phyloP scores from a whole-genome alignment of 1,284 basidiomycete species.

The Ceratorhiza oryzae-sativae region DNA sequence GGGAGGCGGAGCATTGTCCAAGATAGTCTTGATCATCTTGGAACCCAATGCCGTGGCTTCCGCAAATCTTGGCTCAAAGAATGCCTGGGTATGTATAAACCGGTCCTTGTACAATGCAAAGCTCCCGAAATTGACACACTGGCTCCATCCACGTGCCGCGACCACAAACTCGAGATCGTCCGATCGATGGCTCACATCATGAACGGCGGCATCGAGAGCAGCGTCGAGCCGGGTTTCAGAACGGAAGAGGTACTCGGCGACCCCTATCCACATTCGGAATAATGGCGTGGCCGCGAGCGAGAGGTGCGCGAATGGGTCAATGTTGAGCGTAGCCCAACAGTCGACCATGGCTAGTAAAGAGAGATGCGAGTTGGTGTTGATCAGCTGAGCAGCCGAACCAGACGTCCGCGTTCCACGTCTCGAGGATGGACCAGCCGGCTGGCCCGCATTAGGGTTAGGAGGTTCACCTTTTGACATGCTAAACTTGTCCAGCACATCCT shows the following conservation, averaged over 20 bases:
- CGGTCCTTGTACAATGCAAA: conserved; percentile 87
- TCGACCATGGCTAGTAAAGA: conserved; percentile 98
- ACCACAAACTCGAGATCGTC: conserved; percentile 95
- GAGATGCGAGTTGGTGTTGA: conserved; percentile 85
- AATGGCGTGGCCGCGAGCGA: conserved; percentile 94
- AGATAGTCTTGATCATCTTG: conserved; percentile 90
- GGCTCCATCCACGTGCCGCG: conserved; percentile 95
- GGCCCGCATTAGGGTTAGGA: neutral
- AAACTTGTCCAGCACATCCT: conserved; percentile 89
- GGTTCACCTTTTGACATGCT: conserved; percentile 57
- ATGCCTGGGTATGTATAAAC: conserved; percentile 81
- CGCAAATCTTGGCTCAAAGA: conserved; percentile 89
- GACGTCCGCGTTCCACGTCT: conserved; percentile 31
- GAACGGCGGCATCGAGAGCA: conserved; percentile 79
- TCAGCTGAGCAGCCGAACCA: conserved; percentile 26
- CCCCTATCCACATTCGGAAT: conserved; percentile 96
- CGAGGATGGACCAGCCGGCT: neutral
- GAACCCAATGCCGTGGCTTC: conserved; percentile 84
- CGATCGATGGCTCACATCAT: conserved; percentile 82
- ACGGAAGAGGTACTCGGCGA: conserved; percentile 94
- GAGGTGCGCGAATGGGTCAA: conserved; percentile 92
- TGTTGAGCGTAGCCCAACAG: conserved; percentile 89
- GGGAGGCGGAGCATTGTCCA: conserved; percentile 44
- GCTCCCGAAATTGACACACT: conserved; percentile 90
- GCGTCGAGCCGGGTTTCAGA: conserved; percentile 65